A percentile compares a stretch with the other conserved stretches of the same genome.
Conservation (phyloP, 1,284 basidiomycete genomes). For the Apiotrichum sp. region DNA sequence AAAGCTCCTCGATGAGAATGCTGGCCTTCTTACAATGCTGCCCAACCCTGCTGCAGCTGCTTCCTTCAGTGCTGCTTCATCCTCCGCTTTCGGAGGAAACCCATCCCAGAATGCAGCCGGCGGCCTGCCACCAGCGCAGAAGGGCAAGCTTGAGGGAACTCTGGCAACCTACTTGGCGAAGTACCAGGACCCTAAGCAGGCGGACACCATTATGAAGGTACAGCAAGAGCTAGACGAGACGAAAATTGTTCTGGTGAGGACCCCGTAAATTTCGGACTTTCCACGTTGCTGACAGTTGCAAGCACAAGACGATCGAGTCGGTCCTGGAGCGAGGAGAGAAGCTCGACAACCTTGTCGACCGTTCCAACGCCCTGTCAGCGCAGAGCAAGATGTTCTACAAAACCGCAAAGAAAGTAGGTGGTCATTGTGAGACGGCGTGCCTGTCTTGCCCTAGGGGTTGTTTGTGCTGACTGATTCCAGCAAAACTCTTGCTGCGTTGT, state of each 20-base stretch:
- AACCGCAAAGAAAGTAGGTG: conserved; percentile 78
- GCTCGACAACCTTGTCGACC: conserved; percentile 92
- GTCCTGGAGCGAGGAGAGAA: conserved; percentile 96
- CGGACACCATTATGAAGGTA: conserved; percentile 97
- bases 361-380: conserved; percentile 81
- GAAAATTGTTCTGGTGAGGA: conserved; percentile 84
- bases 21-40: conserved; percentile 58
- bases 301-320: conserved; percentile 99
- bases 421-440: neutral
- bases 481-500: conserved; percentile 65
- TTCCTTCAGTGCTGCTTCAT: conserved; percentile 36
- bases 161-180: conserved; percentile 76
- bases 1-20: conserved; percentile 91
- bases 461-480: conserved; percentile 37
- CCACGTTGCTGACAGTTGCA: conserved; percentile 9
- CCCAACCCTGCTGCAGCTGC: conserved; percentile 37
- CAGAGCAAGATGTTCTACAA: conserved; percentile 95
- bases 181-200: conserved; percentile 97
- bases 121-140: conserved; percentile 45
- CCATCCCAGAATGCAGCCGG: conserved; percentile 42
- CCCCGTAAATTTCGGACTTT: too few species aligned
- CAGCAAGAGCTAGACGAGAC: conserved; percentile 99
- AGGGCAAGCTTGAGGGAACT: conserved; percentile 51
- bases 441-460: neutral
- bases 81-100: conserved; percentile 43